A percentile compares a stretch with the other conserved stretches of the same genome.
phyloP scores from a whole-genome alignment of 345 rosid species.

The Turnera subulata region DNA sequence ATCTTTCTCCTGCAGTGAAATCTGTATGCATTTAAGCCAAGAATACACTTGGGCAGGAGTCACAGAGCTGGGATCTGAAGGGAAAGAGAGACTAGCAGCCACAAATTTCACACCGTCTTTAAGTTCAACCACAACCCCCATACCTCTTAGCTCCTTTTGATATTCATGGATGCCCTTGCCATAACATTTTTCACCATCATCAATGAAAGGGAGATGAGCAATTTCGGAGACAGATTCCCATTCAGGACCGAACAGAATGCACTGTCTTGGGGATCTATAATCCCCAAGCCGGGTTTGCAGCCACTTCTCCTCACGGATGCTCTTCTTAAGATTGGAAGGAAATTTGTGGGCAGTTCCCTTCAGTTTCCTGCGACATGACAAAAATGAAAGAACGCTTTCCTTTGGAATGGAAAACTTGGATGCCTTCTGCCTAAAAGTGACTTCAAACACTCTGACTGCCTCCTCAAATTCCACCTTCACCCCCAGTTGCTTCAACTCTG shows the following conservation, averaged over 20 bases:
- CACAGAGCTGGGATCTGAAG: slow-evolving; percentile 22
- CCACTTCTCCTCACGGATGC: slow-evolving; percentile 47
- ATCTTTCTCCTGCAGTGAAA: slow-evolving; percentile 20
- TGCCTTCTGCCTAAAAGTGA: slow-evolving; percentile 34
- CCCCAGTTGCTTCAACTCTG: slow-evolving; percentile 45
- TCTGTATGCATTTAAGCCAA: slow-evolving; percentile 41
- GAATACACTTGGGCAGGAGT: slow-evolving; percentile 32
- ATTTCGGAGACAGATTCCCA: slow-evolving; percentile 56
- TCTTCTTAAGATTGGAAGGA: slow-evolving; percentile 29
- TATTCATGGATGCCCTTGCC: slow-evolving; percentile 44
- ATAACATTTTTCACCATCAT: slow-evolving; percentile 42
- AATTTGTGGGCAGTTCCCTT: slow-evolving; percentile 10
- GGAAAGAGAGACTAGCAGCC: slow-evolving; percentile 35
- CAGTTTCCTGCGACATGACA: slow-evolving; percentile 44
- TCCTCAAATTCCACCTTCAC: slow-evolving; percentile 40
- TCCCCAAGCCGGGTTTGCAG: slow-evolving; percentile 55
- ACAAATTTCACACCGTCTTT: slow-evolving; percentile 48
- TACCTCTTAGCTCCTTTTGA: slow-evolving; percentile 39
- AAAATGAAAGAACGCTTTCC: slow-evolving; percentile 27
- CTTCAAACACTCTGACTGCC: slow-evolving; percentile 37
- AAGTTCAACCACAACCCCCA: slow-evolving; percentile 40
- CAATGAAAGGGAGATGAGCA: slow-evolving; percentile 53
- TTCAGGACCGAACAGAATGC: slow-evolving; percentile 48
- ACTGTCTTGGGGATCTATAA: slow-evolving; percentile 44
- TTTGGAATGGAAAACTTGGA: slow-evolving; percentile 29